phyloP scores from a whole-genome alignment of 2,329 filamentous ascomycete genomes.

The Bertia moriformis region DNA sequence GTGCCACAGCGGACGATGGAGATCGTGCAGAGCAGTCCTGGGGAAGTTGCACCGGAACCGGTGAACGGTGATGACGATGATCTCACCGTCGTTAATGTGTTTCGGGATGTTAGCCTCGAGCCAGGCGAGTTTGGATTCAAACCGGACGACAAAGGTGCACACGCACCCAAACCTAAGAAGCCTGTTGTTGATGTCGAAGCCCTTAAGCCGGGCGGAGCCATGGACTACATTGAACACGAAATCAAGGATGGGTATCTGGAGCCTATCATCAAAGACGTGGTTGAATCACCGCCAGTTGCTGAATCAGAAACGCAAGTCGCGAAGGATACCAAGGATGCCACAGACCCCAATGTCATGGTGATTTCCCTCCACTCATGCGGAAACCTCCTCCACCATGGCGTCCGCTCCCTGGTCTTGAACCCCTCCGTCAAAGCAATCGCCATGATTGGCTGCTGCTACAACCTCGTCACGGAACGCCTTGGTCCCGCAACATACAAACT shows the following conservation, averaged over 20 bases:
- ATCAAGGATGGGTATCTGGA: not conserved
- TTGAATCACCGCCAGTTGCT: not conserved
- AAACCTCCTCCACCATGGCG: constrained; percentile 53
- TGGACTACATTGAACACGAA: not conserved
- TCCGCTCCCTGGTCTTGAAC: constrained; percentile 46
- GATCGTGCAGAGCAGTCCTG: not conserved
- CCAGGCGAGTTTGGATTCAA: constrained; percentile 2
- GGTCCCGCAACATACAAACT: constrained; percentile 42
- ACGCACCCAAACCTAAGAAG: not conserved
- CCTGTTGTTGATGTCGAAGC: not conserved
- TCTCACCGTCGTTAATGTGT: constrained; percentile 21
- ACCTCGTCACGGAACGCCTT: constrained; percentile 51
- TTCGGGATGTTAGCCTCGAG: constrained; percentile 13
- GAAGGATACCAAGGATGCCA: not conserved
- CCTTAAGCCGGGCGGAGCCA: not conserved
- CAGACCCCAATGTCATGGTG: not conserved
- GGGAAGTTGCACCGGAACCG: not conserved
- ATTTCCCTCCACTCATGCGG: constrained; percentile 57
- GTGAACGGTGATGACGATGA: not conserved
- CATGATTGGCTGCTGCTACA: constrained; percentile 60
- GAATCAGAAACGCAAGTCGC: not conserved
- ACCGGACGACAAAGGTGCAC: not conserved
- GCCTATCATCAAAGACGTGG: constrained; percentile 1
- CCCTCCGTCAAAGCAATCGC: constrained; percentile 47
- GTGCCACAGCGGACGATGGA: not conserved